These are phyloP conservation scores for Aspergillus ellipticus DNA, from an alignment of 495 filamentous ascomycete species.

Conservation along the genomic window DNA sequence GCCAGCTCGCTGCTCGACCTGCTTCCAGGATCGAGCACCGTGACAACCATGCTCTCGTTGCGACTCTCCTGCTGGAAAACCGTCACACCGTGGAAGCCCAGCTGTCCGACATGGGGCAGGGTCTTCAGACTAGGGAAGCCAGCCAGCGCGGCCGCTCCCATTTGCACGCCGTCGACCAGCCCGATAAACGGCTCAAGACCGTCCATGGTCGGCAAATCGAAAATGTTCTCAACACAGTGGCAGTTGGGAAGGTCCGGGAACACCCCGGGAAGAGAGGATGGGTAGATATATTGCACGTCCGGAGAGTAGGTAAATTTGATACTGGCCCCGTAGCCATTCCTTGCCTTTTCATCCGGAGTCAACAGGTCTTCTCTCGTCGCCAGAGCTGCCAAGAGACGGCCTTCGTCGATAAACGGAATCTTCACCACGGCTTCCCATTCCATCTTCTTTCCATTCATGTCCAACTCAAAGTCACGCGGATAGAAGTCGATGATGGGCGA, in stretches of 20 bases:
- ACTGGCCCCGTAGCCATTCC: constrained; percentile 88
- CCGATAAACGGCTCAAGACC: constrained; percentile 83
- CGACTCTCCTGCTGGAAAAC: constrained; percentile 98
- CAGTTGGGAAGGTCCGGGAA: constrained; percentile 88
- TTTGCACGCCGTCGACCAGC: constrained; percentile 78
- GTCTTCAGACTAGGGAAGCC: constrained; percentile 89
- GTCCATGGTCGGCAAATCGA: constrained; percentile 88
- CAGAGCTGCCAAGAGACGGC: constrained; percentile 79
- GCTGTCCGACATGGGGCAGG: constrained; percentile 69
- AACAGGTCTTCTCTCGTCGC: constrained; percentile 74
- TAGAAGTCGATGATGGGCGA: constrained; percentile 99
- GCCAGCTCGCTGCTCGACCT: constrained; percentile 67
- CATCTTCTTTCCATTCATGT: constrained; percentile 99
- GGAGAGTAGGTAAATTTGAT: constrained; percentile 88
- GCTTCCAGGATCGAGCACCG: constrained; percentile 67
- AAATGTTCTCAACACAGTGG: constrained; percentile 90
- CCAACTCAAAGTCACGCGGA: constrained; percentile 92
- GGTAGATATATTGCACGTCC: constrained; percentile 72
- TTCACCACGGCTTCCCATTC: constrained; percentile 99
- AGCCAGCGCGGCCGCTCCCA: constrained; percentile 77
- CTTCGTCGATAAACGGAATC: constrained; percentile 97
- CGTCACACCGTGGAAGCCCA: constrained; percentile 87
- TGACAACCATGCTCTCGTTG: constrained; percentile 95
- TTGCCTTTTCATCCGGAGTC: constrained; percentile 66
- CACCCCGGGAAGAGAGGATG: constrained; percentile 80